Evolutionary conservation across 129 eudicot genomes (phyloP).

Genomic region (Arctium minus): DNA sequence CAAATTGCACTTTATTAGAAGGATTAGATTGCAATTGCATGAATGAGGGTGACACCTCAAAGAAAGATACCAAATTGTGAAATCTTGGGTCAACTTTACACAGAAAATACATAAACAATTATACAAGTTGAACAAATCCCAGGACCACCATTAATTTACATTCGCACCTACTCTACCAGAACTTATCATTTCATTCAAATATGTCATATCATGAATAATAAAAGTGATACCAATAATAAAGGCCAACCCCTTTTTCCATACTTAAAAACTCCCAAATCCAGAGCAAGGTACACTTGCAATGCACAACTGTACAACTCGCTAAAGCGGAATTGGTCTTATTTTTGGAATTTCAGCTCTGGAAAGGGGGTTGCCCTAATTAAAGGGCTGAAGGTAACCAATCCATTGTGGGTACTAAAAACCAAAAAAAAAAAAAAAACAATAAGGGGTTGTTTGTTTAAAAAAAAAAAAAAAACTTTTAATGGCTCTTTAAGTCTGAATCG

Average conservation of each 20-base stretch:
- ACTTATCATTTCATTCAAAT: constrained; percentile 33
- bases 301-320: constrained; percentile 14
- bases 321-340: background rate
- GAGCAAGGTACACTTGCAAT: constrained; percentile 11
- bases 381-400: background rate
- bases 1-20: constrained; percentile 25
- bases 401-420: background rate
- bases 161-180: constrained; percentile 47
- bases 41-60: constrained; percentile 24
- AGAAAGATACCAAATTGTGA: constrained; percentile 23
- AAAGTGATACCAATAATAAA: constrained; percentile 20
- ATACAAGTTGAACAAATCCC: constrained; percentile 28
- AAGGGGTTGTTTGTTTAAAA: too few relatives aligned
- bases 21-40: constrained; percentile 23
- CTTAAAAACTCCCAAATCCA: constrained; percentile 4
- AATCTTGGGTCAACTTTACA: constrained; percentile 19
- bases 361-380: constrained; percentile 2
- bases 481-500: too few relatives aligned
- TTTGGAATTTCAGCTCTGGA: background rate
- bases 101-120: constrained; percentile 15
- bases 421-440: too few relatives aligned
- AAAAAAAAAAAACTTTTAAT: too few relatives aligned
- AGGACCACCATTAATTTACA: constrained; percentile 52
- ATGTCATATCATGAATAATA: constrained; percentile 30
- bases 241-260: constrained; percentile 7